These are phyloP conservation scores for Starmera dryadoides DNA, from an alignment of 805 yeast species.

Conservation along the genomic window DNA sequence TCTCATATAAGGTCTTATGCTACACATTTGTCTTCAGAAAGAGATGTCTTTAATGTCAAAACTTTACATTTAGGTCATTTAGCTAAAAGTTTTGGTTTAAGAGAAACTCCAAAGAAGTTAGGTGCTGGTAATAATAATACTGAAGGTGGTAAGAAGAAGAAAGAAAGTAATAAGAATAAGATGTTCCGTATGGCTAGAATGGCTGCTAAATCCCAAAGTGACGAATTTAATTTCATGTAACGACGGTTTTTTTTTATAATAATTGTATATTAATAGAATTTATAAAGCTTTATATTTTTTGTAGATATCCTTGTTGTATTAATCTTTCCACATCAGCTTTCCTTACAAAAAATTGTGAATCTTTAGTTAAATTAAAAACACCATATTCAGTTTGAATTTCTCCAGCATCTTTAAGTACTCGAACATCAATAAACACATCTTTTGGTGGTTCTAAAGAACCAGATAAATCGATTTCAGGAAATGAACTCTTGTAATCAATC, in stretches of 20 bases:
- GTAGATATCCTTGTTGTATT: conserved; percentile 89
- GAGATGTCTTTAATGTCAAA: conserved; percentile 74
- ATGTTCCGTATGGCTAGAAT: conserved; percentile 70
- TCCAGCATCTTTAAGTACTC: conserved; percentile 92
- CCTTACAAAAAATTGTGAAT: conserved; percentile 90
- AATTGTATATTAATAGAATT: not conserved
- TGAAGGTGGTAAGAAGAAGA: conserved; percentile 34
- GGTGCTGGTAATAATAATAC: conserved; percentile 36
- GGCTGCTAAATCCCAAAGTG: conserved; percentile 55
- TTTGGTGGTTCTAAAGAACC: conserved; percentile 90
- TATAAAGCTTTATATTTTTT: conserved; percentile 42
- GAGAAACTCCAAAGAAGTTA: conserved; percentile 87
- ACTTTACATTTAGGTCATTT: conserved; percentile 88
- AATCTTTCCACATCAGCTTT: conserved; percentile 91
- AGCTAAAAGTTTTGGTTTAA: conserved; percentile 88
- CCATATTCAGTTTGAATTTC: conserved; percentile 98
- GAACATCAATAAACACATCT: conserved; percentile 87
- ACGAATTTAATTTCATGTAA: conserved; percentile 61
- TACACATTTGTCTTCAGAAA: conserved; percentile 80
- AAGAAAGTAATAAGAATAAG: conserved; percentile 63
- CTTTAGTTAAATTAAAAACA: conserved; percentile 85
- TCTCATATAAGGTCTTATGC: conserved; percentile 94
- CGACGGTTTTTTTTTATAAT: no score
- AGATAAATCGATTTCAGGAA: conserved; percentile 78
- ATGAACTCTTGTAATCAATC: conserved; percentile 68